Percentiles rank a stretch among this genome's conserved stretches.
These are phyloP conservation scores for Turnera subulata DNA, from an alignment of 345 rosid genomes.

Conservation along the genomic window DNA sequence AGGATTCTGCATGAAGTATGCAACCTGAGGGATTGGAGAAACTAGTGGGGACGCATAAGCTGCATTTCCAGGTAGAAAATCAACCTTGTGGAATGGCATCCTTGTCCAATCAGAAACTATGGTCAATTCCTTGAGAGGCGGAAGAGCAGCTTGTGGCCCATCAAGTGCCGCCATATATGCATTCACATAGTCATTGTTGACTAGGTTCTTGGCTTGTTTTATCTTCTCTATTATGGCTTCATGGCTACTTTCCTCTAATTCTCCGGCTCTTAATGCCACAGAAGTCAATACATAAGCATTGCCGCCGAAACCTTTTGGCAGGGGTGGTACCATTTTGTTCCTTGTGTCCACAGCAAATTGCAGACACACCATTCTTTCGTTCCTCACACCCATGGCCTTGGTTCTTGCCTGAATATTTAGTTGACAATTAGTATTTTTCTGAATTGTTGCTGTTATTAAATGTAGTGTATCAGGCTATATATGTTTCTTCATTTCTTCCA, in stretches of 20 bases:
- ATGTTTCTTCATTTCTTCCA: no score
- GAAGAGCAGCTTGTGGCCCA: slow-evolving; percentile 40
- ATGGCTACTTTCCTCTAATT: slow-evolving; percentile 36
- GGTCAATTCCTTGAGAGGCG: slow-evolving; percentile 49
- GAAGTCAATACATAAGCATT: slow-evolving; percentile 65
- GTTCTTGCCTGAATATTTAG: slow-evolving; percentile 55
- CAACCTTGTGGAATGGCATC: slow-evolving; percentile 59
- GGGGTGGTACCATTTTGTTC: slow-evolving; percentile 40
- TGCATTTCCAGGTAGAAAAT: slow-evolving; percentile 38
- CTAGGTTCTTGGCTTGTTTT: slow-evolving; percentile 51
- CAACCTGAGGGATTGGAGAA: slow-evolving; percentile 63
- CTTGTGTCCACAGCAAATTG: slow-evolving; percentile 66
- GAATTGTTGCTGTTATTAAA: no score
- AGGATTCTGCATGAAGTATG: slow-evolving; percentile 60
- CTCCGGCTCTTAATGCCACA: slow-evolving; percentile 42
- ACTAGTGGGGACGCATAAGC: slow-evolving; percentile 48
- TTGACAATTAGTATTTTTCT: not conserved
- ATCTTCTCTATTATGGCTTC: slow-evolving; percentile 39
- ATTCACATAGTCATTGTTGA: slow-evolving; percentile 41
- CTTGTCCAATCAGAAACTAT: slow-evolving; percentile 70
- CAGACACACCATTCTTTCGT: slow-evolving; percentile 54
- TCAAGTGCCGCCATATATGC: slow-evolving; percentile 55
- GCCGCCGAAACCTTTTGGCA: slow-evolving; percentile 51
- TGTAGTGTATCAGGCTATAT: no score
- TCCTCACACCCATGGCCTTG: slow-evolving; percentile 36